Evolutionary conservation across 768 basidiomycete species (phyloP).

Genomic region (Agrocybe chaxingu): DNA sequence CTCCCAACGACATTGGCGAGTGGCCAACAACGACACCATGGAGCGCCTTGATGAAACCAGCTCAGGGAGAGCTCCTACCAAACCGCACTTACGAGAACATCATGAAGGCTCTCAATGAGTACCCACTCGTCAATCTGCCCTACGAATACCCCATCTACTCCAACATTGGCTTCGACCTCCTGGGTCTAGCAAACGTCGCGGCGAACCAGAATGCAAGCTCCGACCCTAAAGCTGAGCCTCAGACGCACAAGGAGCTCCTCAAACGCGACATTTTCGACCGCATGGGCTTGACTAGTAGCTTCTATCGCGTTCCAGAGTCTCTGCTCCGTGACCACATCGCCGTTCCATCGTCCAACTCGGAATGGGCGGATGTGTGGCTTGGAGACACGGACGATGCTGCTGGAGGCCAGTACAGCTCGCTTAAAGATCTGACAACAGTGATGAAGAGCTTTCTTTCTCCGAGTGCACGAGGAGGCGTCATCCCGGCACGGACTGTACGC

Average conservation of each 20-base stretch:
- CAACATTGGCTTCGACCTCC: constrained; percentile 70
- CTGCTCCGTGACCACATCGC: constrained; percentile 30
- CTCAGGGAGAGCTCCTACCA: too few species aligned
- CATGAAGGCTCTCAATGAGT: constrained; percentile 31
- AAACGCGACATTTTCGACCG: constrained; percentile 49
- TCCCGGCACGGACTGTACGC: constrained; percentile 30
- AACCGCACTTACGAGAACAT: constrained; percentile 19
- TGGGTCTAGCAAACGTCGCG: constrained; percentile 61
- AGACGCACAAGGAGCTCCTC: constrained; percentile 40
- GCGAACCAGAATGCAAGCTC: constrained; percentile 41
- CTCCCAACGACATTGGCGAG: constrained; percentile 24
- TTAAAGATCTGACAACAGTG: constrained; percentile 40
- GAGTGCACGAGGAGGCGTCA: constrained; percentile 24
- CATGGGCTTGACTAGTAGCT: constrained; percentile 40
- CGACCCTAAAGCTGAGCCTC: constrained; percentile 20
- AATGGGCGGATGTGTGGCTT: constrained; percentile 38
- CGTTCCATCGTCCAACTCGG: constrained; percentile 31
- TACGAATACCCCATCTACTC: constrained; percentile 67
- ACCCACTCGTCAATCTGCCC: constrained; percentile 38
- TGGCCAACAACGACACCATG: constrained; percentile 34
- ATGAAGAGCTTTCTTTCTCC: constrained; percentile 47
- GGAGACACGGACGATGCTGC: constrained; percentile 37
- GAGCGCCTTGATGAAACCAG: too few species aligned
- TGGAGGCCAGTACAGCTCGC: constrained; percentile 50
- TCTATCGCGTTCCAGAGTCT: constrained; percentile 36